Conservation (phyloP, 2,329 filamentous ascomycete species). For the Diaporthe capsici region DNA sequence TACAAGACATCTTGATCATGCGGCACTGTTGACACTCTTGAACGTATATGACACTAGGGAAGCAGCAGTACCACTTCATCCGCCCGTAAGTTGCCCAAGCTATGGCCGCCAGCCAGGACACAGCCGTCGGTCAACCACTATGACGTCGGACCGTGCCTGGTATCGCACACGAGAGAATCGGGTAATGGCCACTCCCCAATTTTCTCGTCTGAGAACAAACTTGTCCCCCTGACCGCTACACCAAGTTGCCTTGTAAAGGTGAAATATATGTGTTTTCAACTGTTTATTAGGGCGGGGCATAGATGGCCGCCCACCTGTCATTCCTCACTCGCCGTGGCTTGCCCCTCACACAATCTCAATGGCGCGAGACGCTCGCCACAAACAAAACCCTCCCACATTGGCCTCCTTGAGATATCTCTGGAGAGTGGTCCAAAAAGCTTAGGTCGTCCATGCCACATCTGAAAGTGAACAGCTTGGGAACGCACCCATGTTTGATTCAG, state of each 20-base stretch:
- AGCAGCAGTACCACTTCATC: not conserved
- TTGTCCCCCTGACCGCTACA: conserved; percentile 28
- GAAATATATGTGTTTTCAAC: not conserved
- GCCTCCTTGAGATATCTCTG: too few relatives aligned
- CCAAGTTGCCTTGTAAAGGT: conserved; percentile 22
- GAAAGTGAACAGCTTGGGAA: not conserved
- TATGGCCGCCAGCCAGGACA: conserved; percentile 18
- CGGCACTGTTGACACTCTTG: conserved; percentile 26
- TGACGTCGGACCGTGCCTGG: conserved; percentile 24
- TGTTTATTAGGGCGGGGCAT: not conserved
- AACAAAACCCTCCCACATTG: too few relatives aligned
- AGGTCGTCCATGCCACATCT: not conserved
- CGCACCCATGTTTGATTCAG: not conserved
- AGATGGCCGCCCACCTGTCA: not conserved
- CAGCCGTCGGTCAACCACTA: conserved; percentile 26
- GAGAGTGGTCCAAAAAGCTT: too few relatives aligned
- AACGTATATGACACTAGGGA: not conserved
- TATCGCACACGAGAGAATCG: conserved; percentile 28
- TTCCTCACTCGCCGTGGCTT: not conserved
- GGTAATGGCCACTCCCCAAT: conserved; percentile 34
- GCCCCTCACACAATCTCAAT: not conserved
- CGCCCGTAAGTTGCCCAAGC: not conserved
- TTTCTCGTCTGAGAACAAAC: conserved; percentile 29
- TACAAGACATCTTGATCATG: conserved; percentile 1
- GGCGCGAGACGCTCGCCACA: not conserved